phyloP scores from a whole-genome alignment of 805 yeast genomes.

The Nakazawaea anatomiae region DNA sequence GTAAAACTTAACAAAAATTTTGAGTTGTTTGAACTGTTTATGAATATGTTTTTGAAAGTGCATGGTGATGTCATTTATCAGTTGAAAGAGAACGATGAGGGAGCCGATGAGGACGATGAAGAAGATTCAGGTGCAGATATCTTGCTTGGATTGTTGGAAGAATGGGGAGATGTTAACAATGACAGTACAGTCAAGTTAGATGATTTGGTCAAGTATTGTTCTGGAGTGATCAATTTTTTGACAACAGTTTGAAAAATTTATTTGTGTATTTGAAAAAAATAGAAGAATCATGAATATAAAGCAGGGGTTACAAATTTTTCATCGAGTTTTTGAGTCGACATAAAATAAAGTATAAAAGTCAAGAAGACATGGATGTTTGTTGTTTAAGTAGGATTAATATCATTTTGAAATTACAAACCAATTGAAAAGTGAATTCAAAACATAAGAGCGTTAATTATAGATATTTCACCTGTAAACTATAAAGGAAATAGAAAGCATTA shows the following conservation, averaged over 20 bases:
- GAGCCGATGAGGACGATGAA: slow-evolving; percentile 10
- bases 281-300: no score
- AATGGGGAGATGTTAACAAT: slow-evolving; percentile 41
- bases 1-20: slow-evolving; percentile 49
- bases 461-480: no score
- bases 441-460: no score
- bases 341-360: no score
- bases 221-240: slow-evolving; percentile 69
- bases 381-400: no score
- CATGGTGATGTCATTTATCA: slow-evolving; percentile 74
- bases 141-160: slow-evolving; percentile 39
- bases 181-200: slow-evolving; percentile 48
- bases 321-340: no score
- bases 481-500: no score
- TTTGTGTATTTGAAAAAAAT: no score
- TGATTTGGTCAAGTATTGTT: slow-evolving; percentile 66
- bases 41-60: slow-evolving; percentile 62
- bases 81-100: slow-evolving; percentile 13
- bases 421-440: no score
- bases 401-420: no score
- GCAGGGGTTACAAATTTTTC: no score
- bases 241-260: slow-evolving; percentile 26
- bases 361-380: no score
- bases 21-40: slow-evolving; percentile 79
- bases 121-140: slow-evolving; percentile 25